Evolutionary conservation across 2,329 filamentous ascomycete species (phyloP).

Genomic region (Thermothelomyces thermophilus): DNA sequence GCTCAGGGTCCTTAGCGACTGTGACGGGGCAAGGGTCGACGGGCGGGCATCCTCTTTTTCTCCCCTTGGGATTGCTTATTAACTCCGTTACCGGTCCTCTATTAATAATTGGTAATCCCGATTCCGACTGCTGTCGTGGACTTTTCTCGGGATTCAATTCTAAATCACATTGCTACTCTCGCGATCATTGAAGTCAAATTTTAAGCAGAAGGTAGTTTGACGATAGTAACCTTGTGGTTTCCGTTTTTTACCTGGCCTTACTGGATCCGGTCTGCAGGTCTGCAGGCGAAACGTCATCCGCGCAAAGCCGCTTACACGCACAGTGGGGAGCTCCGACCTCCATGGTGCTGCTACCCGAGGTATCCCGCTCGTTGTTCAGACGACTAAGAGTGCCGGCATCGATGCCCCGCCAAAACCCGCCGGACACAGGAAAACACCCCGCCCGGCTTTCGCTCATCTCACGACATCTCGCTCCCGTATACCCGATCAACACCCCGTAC

Average conservation of each 20-base stretch:
- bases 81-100: neutral
- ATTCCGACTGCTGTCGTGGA: neutral
- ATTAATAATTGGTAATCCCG: neutral
- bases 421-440: slow-evolving; percentile 21
- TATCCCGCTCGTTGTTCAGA: slow-evolving; percentile 22
- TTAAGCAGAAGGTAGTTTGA: too few species aligned
- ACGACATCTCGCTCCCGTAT: slow-evolving; percentile 31
- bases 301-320: neutral
- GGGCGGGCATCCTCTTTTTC: neutral
- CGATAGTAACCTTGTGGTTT: too few species aligned
- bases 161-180: neutral
- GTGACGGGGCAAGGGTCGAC: neutral
- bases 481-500: slow-evolving; percentile 30
- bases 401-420: slow-evolving; percentile 28
- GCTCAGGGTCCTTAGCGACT: too few species aligned
- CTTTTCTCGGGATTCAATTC: neutral
- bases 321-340: slow-evolving; percentile 17
- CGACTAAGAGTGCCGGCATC: slow-evolving; percentile 20
- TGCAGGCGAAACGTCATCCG: neutral
- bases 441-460: slow-evolving; percentile 33
- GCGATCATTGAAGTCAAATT: neutral
- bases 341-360: slow-evolving; percentile 22
- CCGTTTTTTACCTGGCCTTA: too few species aligned
- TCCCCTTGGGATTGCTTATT: neutral
- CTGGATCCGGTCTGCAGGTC: neutral